Conservation (phyloP, 768 basidiomycete species). For the Lenzites betulinus region DNA sequence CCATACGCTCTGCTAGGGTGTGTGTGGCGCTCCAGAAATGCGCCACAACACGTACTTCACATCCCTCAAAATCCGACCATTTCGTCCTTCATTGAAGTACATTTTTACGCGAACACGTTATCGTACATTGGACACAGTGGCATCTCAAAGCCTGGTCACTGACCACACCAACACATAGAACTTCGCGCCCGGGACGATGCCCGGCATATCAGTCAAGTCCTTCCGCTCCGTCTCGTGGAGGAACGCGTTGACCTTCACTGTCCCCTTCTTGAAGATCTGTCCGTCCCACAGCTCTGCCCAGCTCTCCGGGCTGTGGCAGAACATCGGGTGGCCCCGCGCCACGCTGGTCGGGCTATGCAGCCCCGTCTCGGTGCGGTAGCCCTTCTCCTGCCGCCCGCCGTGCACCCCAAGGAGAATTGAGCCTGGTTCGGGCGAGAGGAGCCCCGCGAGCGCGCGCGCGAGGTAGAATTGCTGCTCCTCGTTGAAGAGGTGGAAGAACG, state of each 20-base stretch:
- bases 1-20: background rate
- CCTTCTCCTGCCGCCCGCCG: constrained; percentile 34
- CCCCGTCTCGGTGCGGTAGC: constrained; percentile 6
- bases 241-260: constrained; percentile 30
- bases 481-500: constrained; percentile 51
- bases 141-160: constrained; percentile 25
- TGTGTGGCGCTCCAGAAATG: background rate
- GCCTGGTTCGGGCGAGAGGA: constrained; percentile 43
- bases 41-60: too few relatives aligned
- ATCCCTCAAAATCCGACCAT: too few relatives aligned
- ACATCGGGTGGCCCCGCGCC: constrained; percentile 20
- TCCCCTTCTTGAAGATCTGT: constrained; percentile 36
- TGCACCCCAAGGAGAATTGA: constrained; percentile 48
- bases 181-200: constrained; percentile 5
- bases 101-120: background rate
- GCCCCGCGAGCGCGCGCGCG: constrained; percentile 40
- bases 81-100: too few relatives aligned
- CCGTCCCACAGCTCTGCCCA: constrained; percentile 44
- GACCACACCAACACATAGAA: constrained; percentile 26
- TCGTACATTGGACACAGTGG: background rate
- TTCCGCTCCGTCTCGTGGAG: constrained; percentile 12
- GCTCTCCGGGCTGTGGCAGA: constrained; percentile 37
- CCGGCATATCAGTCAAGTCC: background rate
- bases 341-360: too few relatives aligned
- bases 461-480: constrained; percentile 40